These are phyloP conservation scores for Microdochium bolleyi DNA, from an alignment of 2,329 filamentous ascomycete species.

Conservation along the genomic window DNA sequence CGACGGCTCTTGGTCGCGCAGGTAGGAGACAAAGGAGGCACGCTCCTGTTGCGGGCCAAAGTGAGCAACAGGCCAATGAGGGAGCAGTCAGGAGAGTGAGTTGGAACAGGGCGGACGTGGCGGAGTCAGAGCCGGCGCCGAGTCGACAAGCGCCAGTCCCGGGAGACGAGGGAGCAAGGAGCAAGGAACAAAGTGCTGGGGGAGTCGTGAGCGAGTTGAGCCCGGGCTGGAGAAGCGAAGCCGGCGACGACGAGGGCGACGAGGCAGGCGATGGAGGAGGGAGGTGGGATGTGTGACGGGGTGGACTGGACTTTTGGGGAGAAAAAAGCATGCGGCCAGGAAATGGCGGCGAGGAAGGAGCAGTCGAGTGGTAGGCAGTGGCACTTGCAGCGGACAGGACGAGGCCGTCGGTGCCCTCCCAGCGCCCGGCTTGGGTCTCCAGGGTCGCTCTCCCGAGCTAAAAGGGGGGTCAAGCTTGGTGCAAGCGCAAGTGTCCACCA, in stretches of 20 bases:
- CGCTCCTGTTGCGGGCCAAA: not conserved
- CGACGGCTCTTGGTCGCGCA: too few relatives aligned
- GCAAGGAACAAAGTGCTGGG: not conserved
- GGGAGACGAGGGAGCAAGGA: not conserved
- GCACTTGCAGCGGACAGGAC: not conserved
- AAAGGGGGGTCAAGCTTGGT: not conserved
- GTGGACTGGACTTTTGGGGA: constrained; percentile 5
- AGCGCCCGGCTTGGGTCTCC: too few relatives aligned
- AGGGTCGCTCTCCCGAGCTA: not conserved
- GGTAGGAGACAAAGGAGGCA: too few relatives aligned
- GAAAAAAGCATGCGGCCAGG: constrained; percentile 6
- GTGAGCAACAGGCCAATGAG: not conserved
- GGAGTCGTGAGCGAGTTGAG: not conserved
- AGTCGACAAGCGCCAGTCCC: too few relatives aligned
- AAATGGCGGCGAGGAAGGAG: constrained; percentile 1
- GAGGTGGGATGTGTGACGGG: constrained; percentile 3
- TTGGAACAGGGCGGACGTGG: not conserved
- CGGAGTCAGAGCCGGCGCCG: not conserved
- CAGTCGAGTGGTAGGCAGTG: not conserved
- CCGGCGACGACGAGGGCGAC: not conserved
- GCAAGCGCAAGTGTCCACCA: too few relatives aligned
- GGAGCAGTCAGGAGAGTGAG: not conserved
- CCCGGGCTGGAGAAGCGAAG: not conserved
- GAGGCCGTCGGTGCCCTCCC: too few relatives aligned
- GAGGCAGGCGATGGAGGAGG: constrained; percentile 3